Conservation (phyloP, 805 yeast genomes). For the Nakazawaea siamensis region DNA sequence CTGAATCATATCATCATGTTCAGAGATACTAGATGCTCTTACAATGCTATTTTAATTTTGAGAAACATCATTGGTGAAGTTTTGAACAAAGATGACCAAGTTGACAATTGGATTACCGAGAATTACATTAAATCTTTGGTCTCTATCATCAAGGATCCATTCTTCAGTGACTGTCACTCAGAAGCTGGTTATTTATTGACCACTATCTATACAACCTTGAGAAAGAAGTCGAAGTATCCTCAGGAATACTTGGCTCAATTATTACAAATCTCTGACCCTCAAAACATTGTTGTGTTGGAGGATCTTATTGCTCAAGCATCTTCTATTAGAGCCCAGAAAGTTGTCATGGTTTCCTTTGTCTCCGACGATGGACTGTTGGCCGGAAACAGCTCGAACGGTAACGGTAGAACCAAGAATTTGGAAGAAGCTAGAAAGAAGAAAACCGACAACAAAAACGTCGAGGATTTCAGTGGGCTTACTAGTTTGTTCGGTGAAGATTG, state of each 20-base stretch:
- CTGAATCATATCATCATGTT: constrained; percentile 71
- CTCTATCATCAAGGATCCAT: constrained; percentile 60
- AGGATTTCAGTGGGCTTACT: constrained; percentile 54
- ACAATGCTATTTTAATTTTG: constrained; percentile 77
- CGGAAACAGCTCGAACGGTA: constrained; percentile 29
- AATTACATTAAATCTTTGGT: constrained; percentile 64
- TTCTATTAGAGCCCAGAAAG: constrained; percentile 70
- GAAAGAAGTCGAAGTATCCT: constrained; percentile 63
- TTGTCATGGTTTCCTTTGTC: constrained; percentile 71
- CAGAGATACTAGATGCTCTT: constrained; percentile 88
- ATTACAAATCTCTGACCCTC: constrained; percentile 27
- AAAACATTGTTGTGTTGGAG: constrained; percentile 56
- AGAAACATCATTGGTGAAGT: constrained; percentile 67
- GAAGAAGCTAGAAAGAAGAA: constrained; percentile 47
- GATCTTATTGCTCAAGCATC: constrained; percentile 53
- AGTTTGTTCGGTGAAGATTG: constrained; percentile 43
- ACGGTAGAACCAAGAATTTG: constrained; percentile 42
- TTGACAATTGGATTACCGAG: constrained; percentile 60
- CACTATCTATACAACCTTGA: constrained; percentile 63
- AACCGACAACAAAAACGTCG: constrained; percentile 19
- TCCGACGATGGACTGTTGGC: constrained; percentile 42
- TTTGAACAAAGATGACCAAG: constrained; percentile 61
- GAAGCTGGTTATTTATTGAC: constrained; percentile 91
- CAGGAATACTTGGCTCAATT: constrained; percentile 27
- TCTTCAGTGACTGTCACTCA: constrained; percentile 77